These are phyloP conservation scores for Ceratopteris richardii DNA, from an alignment of 75 land plant species.

Conservation along the genomic window DNA sequence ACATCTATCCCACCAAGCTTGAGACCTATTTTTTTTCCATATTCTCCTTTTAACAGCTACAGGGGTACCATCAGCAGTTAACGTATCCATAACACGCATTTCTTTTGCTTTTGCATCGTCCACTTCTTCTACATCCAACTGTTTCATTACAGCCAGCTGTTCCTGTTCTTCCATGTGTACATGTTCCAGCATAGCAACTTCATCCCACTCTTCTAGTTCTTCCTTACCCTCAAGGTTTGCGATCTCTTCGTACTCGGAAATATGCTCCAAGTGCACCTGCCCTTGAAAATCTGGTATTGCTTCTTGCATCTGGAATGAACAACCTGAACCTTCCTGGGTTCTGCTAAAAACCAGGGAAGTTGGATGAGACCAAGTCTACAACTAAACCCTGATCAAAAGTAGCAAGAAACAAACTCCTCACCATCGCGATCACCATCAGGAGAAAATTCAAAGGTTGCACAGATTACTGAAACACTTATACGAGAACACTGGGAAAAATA, in stretches of 20 bases:
- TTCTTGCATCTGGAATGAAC: constrained; percentile 6
- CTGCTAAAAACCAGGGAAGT: too few relatives aligned
- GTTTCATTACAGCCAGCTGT: not conserved
- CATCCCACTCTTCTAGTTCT: constrained; percentile 1
- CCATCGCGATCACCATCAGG: too few relatives aligned
- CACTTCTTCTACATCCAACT: constrained; percentile 1
- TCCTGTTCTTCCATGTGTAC: not conserved
- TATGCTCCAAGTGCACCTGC: not conserved
- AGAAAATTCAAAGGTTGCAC: too few relatives aligned
- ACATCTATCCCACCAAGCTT: constrained; percentile 81
- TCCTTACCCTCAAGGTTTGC: not conserved
- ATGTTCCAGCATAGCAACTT: not conserved
- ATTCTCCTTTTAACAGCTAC: constrained; percentile 10
- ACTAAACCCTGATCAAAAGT: too few relatives aligned
- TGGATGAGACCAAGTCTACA: too few relatives aligned
- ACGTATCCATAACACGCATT: not conserved
- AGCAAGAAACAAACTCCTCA: too few relatives aligned
- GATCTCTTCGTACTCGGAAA: not conserved
- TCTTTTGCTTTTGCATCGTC: not conserved
- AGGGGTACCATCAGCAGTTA: not conserved
- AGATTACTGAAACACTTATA: too few relatives aligned
- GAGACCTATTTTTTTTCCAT: constrained; percentile 35
- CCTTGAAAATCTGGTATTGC: not conserved
- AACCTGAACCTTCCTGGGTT: too few relatives aligned
- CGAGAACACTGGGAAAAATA: too few relatives aligned